Evolutionary conservation across 371 early-diverging fungal species (phyloP).

Genomic region (Racocetra persica): DNA sequence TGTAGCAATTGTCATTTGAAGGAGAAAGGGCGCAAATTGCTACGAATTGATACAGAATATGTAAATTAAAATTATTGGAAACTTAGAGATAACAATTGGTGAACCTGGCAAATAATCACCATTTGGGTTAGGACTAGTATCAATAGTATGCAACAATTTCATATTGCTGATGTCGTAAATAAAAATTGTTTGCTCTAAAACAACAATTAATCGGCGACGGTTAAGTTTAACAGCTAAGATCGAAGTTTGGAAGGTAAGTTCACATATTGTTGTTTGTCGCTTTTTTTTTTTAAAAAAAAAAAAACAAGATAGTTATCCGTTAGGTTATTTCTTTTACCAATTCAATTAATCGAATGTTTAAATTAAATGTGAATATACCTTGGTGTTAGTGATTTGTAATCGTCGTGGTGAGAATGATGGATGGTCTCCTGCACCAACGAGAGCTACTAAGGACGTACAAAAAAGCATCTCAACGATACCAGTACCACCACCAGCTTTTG

Average conservation of each 20-base stretch:
- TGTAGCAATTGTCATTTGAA: slow-evolving; percentile 91
- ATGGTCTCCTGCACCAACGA: slow-evolving; percentile 94
- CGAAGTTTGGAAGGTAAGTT: slow-evolving; percentile 90
- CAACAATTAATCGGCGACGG: slow-evolving; percentile 88
- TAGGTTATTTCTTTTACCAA: neutral
- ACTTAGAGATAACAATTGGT: neutral
- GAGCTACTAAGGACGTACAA: slow-evolving; percentile 93
- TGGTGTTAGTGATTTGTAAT: slow-evolving; percentile 94
- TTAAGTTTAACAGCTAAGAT: slow-evolving; percentile 95
- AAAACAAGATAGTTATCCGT: neutral
- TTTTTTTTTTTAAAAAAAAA: slow-evolving; percentile 46
- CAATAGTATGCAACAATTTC: slow-evolving; percentile 94
- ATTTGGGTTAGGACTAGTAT: slow-evolving; percentile 89
- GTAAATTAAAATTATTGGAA: neutral
- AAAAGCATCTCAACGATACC: slow-evolving; percentile 97
- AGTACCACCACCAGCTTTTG: slow-evolving; percentile 80
- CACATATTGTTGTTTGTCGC: slow-evolving; percentile 96
- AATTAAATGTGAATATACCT: slow-evolving; percentile 60
- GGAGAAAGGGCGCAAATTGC: slow-evolving; percentile 95
- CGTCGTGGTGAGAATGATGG: slow-evolving; percentile 90
- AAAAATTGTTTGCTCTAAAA: slow-evolving; percentile 91
- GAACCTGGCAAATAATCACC: slow-evolving; percentile 57
- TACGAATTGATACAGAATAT: slow-evolving; percentile 32
- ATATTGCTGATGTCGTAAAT: slow-evolving; percentile 96
- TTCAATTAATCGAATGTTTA: neutral